Base-by-base conservation (phyloP, 768 basidiomycete species). In the Agaricus blazei region DNA sequence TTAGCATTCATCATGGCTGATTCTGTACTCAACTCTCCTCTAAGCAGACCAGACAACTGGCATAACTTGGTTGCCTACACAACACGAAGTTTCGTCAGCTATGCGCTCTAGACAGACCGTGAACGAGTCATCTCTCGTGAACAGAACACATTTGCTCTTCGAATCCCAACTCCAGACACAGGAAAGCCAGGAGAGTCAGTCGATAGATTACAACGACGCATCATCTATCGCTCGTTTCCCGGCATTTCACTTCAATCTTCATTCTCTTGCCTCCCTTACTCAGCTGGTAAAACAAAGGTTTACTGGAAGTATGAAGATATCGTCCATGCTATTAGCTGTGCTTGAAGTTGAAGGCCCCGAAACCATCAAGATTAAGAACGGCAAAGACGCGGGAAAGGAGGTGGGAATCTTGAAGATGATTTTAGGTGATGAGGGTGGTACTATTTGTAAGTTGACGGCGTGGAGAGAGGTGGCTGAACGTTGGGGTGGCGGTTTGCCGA, bases 281-380 rank as follows among this genome's bases (percentile, higher is more conserved):
- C 78, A 63, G 27, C 63, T 74, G 15, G 48, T 58, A 0, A 57
- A 58, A 34, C 62, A 65, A 14, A 67, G 68, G 31, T 61, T 67
- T 15, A 72, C 65, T 58, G 72, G 72, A 8, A 73, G 77, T 34
- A 68, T 65, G n/a, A 85, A 84, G 62, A 57, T 51, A 74, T 84
- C 23, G 78, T 74, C 41, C 55, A 86, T 34, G 7, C 11, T 93
- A 5, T 74, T 87, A 4, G 88, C 85, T 4, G 78, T 80, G 7
- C 71, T 92, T 55, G 90, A 92, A 66, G 78, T 88, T 12, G 88
- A 91, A 49, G 89, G 88, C 0, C 90, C 88, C 0, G 85, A 88
- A 59, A 70, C 74, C 4, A 78, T 93, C 37, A 75, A 70, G 26
- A 73, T 88, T 37, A 90, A 87, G 67, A 84, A 80, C 49, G 90